phyloP scores from a whole-genome alignment of 106 monocot genomes.

The Acorus gramineus region DNA sequence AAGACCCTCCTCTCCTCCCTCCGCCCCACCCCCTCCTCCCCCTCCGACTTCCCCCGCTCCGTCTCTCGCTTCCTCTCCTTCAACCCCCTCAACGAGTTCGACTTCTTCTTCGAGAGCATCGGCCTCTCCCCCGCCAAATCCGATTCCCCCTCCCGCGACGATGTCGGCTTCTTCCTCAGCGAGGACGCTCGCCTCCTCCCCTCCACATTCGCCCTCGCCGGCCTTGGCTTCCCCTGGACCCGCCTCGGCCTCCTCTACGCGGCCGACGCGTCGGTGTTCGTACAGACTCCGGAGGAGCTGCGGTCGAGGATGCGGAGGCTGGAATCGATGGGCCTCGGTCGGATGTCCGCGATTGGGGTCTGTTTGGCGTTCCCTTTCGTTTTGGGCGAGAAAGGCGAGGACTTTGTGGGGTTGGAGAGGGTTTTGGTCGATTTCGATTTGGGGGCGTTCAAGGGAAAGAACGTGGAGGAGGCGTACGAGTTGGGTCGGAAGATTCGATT shows the following conservation, averaged over 20 bases:
- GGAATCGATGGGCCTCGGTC: constrained; percentile 31
- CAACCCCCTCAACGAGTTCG: constrained; percentile 69
- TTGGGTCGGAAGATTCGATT: constrained; percentile 41
- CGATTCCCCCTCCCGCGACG: background rate
- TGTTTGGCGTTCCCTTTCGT: constrained; percentile 61
- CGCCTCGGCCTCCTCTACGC: constrained; percentile 41
- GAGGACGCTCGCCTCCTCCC: constrained; percentile 37
- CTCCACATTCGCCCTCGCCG: constrained; percentile 36
- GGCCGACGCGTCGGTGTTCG: constrained; percentile 20
- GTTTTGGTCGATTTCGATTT: constrained; percentile 29
- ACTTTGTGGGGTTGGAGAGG: constrained; percentile 33
- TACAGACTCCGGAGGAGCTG: constrained; percentile 9
- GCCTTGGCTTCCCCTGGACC: constrained; percentile 64
- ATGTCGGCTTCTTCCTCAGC: constrained; percentile 34
- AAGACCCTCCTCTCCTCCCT: constrained; percentile 33
- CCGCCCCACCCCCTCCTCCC: constrained; percentile 8
- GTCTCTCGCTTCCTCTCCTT: constrained; percentile 56
- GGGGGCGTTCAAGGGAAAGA: constrained; percentile 15
- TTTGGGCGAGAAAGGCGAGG: constrained; percentile 12
- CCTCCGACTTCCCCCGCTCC: constrained; percentile 26
- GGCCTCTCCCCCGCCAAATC: constrained; percentile 23
- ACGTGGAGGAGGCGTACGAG: constrained; percentile 38
- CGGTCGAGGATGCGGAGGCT: constrained; percentile 11
- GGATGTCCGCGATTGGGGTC: constrained; percentile 36
- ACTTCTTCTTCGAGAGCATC: constrained; percentile 83